Base-by-base conservation (phyloP, 2,329 filamentous ascomycete genomes). In the Hypoxylon sp. region DNA sequence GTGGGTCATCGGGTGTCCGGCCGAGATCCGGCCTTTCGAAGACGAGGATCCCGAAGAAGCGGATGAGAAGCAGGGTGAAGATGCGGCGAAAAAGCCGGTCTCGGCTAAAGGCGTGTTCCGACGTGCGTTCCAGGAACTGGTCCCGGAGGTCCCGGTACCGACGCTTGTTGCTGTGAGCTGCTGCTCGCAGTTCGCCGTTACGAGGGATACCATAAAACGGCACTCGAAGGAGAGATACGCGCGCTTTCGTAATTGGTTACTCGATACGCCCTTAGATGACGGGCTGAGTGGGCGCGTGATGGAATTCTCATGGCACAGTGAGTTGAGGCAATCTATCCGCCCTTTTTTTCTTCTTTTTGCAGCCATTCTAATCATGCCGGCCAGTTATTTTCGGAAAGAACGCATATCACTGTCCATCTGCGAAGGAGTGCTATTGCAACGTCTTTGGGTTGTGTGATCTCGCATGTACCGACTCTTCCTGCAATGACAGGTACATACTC, bases 261-360 rank as follows among this genome's bases (percentile, higher is more conserved):
- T 89, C n/a, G 80, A 83, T 8, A 88, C 88, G 2, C 78, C 83
- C 3, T 75, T 88, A 55, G 81, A 81, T 4, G 87, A 90, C 74
- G 82, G 83, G 17, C 77, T 85, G 27, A 88, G 85, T 29, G 89
- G 89, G 1, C 81, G 89, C 21, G 83, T 91, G 2, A 84, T 90
- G 75, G 89, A 91, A 74, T 91, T 89, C 72, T 77, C 89, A 17
- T 92, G 89, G 89, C 89, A 91, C 75, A 83, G 88, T 76, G 82
- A 84, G 76, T 86, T 51, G 51, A 3, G 17, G 19, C 44, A 3
- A 13, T 56, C 53, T 35, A 58, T 50, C 66, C 42, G 57, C 29
- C 59, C 65, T 35, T 60, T 57, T 3, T 35, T 21, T 19, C 15
- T 29, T 31, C 15, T 4, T 46, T 53, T 1, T 2, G 2, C 6